These are phyloP conservation scores for Toxoplasma gondii DNA, from an alignment of 169 alveolate genomes.

Conservation along the genomic window DNA sequence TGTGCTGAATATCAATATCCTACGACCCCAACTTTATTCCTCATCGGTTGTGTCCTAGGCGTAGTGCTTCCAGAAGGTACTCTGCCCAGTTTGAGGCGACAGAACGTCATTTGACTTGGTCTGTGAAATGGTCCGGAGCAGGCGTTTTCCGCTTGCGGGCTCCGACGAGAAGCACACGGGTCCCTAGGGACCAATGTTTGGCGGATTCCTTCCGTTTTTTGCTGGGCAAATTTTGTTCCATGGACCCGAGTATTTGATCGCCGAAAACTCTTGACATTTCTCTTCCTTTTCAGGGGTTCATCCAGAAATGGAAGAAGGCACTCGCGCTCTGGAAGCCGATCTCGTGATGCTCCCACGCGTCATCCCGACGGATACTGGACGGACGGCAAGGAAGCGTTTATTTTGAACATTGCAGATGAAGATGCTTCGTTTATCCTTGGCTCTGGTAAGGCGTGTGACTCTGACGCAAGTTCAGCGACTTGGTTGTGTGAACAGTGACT, in stretches of 20 bases:
- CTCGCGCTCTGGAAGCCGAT: neutral
- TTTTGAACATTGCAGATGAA: conserved; percentile 60
- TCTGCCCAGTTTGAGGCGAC: too few species aligned
- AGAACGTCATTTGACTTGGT: too few species aligned
- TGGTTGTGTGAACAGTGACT: neutral
- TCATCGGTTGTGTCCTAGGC: too few species aligned
- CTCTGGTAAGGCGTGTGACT: conserved; percentile 3
- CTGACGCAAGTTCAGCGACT: neutral
- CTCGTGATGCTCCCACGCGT: neutral
- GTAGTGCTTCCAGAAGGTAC: too few species aligned
- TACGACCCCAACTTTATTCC: too few species aligned
- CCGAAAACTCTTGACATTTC: neutral
- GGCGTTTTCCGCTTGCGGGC: too few species aligned
- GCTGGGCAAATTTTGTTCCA: too few species aligned
- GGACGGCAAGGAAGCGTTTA: conserved; percentile 54
- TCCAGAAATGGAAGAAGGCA: conserved; percentile 7
- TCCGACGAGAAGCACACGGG: too few species aligned
- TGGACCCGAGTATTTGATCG: neutral
- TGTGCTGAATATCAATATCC: too few species aligned
- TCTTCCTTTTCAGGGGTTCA: neutral
- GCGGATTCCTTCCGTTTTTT: too few species aligned
- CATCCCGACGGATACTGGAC: conserved; percentile 22
- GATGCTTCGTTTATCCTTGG: conserved; percentile 66
- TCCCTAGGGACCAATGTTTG: too few species aligned
- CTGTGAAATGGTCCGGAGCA: too few species aligned